A percentile compares a stretch with the other conserved stretches of the same genome.
Conservation (phyloP, 768 basidiomycete species). For the Tulasnella sp. region DNA sequence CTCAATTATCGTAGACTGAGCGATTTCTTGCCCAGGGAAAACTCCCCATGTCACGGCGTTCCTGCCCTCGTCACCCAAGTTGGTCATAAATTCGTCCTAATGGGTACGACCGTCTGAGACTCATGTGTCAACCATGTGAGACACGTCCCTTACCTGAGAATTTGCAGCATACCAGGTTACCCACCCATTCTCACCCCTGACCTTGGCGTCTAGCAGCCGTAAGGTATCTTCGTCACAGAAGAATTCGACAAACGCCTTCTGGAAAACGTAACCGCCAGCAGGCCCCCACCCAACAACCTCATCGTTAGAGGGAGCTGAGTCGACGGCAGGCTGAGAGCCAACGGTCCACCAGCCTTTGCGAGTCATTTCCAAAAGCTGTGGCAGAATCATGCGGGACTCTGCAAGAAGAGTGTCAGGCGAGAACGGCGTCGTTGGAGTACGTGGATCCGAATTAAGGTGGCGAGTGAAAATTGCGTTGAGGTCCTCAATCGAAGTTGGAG, state of each 20-base stretch:
- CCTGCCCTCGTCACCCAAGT: constrained; percentile 69
- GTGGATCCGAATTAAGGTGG: constrained; percentile 61
- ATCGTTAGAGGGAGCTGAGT: constrained; percentile 71
- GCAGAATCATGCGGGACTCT: constrained; percentile 78
- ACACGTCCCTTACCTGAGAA: constrained; percentile 53
- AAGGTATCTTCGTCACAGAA: constrained; percentile 67
- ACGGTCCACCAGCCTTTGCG: constrained; percentile 89
- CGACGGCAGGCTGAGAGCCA: constrained; percentile 90
- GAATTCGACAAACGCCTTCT: constrained; percentile 97
- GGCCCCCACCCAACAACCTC: constrained; percentile 91
- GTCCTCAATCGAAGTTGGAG: constrained; percentile 60
- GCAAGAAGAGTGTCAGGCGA: constrained; percentile 73
- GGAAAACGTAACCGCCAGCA: constrained; percentile 86
- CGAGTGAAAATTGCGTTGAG: constrained; percentile 74
- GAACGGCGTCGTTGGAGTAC: constrained; percentile 76
- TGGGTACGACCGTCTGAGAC: neutral
- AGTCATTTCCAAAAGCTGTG: constrained; percentile 72
- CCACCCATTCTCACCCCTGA: constrained; percentile 53
- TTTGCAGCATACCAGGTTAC: constrained; percentile 88
- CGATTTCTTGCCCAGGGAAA: constrained; percentile 93
- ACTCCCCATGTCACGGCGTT: constrained; percentile 99
- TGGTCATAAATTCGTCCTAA: constrained; percentile 75
- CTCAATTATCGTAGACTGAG: constrained; percentile 95
- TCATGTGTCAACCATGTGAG: no score
- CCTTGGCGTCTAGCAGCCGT: constrained; percentile 53